phyloP scores from a whole-genome alignment of 345 rosid genomes.

The Melastoma malabathricum region DNA sequence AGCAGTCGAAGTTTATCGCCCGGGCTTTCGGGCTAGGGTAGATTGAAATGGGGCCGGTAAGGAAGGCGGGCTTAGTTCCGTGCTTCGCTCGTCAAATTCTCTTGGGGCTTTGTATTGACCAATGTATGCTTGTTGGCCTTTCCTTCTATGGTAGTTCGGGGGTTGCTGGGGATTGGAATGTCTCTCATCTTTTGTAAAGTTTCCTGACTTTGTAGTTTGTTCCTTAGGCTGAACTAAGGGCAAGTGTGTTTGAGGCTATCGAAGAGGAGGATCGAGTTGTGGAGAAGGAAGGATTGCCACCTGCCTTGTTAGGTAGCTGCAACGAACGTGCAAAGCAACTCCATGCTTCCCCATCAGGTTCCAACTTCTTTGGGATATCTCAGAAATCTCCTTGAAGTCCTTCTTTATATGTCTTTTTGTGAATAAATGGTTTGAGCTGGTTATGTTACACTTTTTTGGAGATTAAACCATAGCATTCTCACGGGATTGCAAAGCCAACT shows the following conservation, averaged over 20 bases:
- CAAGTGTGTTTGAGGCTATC: slow-evolving; percentile 95
- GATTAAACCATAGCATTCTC: too few species aligned
- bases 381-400: background rate
- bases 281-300: slow-evolving; percentile 69
- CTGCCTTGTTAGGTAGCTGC: slow-evolving; percentile 92
- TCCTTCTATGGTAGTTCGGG: background rate
- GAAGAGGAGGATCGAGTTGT: slow-evolving; percentile 85
- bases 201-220: background rate
- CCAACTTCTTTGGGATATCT: slow-evolving; percentile 1
- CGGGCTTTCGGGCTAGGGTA: too few species aligned
- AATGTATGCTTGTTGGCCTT: too few species aligned
- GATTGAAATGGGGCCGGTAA: too few species aligned
- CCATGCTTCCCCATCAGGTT: slow-evolving; percentile 94
- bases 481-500: background rate
- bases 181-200: background rate
- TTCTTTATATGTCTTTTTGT: background rate
- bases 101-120: too few species aligned
- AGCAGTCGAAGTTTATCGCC: too few species aligned
- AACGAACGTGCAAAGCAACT: slow-evolving; percentile 82
- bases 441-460: too few species aligned
- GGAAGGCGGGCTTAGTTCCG: too few species aligned
- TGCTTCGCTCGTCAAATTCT: too few species aligned
- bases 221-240: slow-evolving; percentile 85
- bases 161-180: background rate
- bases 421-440: background rate